Percentiles rank a stretch among this genome's conserved stretches.
These are phyloP conservation scores for Phytophthora vignae DNA, from an alignment of 352 stramenopile genomes.

Conservation along the genomic window DNA sequence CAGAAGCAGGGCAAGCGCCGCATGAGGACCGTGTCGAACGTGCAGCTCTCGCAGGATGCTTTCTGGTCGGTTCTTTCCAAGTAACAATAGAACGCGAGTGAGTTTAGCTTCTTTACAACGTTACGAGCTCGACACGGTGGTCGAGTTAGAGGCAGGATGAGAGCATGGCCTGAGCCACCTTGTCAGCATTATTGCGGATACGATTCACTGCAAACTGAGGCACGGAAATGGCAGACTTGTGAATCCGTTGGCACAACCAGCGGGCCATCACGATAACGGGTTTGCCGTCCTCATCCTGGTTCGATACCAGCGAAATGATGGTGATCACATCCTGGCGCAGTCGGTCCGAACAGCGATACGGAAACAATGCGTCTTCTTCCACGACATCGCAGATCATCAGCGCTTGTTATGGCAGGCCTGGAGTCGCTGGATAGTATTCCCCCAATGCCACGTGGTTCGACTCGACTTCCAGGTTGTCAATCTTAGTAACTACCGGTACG, in stretches of 20 bases:
- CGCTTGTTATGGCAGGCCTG: constrained; percentile 18
- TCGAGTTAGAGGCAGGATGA: neutral
- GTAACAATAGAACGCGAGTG: constrained; percentile 45
- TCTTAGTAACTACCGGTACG: constrained; percentile 40
- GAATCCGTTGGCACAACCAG: constrained; percentile 27
- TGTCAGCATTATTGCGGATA: constrained; percentile 19
- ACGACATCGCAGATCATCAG: constrained; percentile 41
- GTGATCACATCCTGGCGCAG: constrained; percentile 41
- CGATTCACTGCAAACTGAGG: constrained; percentile 20
- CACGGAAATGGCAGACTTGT: constrained; percentile 5
- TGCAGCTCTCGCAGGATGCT: constrained; percentile 97
- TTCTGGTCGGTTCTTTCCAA: constrained; percentile 98
- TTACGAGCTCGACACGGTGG: neutral
- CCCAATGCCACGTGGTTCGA: constrained; percentile 44
- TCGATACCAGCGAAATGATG: constrained; percentile 17
- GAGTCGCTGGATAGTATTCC: constrained; percentile 18
- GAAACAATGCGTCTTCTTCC: constrained; percentile 46
- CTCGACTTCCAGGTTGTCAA: constrained; percentile 30
- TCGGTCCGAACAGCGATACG: constrained; percentile 37
- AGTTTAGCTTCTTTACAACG: neutral
- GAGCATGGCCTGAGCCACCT: constrained; percentile 29
- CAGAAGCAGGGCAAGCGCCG: constrained; percentile 99
- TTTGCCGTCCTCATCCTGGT: constrained; percentile 9
- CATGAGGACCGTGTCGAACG: constrained; percentile 96
- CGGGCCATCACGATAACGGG: constrained; percentile 29